Conservation (phyloP, 73 alveolate genomes). For the Blepharisma japonicum region DNA sequence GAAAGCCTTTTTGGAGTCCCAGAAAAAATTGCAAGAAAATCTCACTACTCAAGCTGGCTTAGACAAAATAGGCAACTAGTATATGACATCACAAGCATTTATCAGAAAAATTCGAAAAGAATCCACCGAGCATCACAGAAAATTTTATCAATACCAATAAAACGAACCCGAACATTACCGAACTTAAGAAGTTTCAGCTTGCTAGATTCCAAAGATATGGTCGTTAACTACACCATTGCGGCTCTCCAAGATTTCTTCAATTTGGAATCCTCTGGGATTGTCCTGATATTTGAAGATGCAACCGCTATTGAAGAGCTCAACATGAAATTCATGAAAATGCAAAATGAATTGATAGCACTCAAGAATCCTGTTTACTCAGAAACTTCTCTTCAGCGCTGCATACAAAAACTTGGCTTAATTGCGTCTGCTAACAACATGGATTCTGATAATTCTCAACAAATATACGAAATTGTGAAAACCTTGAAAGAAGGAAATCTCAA, state of each 20-base stretch:
- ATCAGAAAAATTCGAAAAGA: neutral
- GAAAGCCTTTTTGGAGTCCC: neutral
- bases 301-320: neutral
- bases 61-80: neutral
- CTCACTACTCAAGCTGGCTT: neutral
- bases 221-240: neutral
- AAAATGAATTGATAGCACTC: neutral
- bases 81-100: neutral
- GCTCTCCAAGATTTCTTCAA: neutral
- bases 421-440: neutral
- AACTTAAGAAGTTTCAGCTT: neutral
- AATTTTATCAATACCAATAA: neutral
- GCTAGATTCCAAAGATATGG: conserved; percentile 4
- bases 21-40: neutral
- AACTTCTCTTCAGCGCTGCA: neutral
- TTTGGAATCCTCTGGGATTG: neutral
- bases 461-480: neutral
- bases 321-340: neutral
- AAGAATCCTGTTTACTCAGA: neutral
- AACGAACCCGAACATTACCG: neutral
- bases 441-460: neutral
- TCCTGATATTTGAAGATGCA: conserved; percentile 8
- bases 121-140: neutral
- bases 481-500: neutral
- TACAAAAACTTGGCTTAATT: neutral